Conservation (phyloP, 257 asterid species). For the Penstemon barbatus region DNA sequence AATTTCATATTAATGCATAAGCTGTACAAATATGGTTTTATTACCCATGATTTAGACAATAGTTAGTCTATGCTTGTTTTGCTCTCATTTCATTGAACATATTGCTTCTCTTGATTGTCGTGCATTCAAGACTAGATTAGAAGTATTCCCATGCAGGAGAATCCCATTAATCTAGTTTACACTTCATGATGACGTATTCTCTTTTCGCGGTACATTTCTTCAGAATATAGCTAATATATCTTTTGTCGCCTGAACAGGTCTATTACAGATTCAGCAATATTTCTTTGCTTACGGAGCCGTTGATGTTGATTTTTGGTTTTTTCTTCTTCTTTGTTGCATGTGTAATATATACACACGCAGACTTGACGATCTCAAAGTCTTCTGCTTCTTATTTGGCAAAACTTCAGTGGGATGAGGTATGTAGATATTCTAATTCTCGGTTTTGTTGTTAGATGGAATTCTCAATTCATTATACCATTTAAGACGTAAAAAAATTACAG, state of each 20-base stretch:
- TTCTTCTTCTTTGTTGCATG: conserved; percentile 81
- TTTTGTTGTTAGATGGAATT: conserved; percentile 9
- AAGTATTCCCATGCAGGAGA: conserved; percentile 5
- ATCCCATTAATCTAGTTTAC: background rate
- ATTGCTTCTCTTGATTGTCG: conserved; percentile 3
- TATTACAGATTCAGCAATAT: conserved; percentile 81
- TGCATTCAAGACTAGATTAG: background rate
- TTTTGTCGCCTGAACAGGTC: conserved; percentile 52
- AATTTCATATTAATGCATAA: background rate
- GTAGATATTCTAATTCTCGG: conserved; percentile 16
- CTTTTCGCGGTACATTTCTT: conserved; percentile 6
- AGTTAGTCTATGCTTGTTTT: background rate
- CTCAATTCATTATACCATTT: background rate
- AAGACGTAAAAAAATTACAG: conserved; percentile 39
- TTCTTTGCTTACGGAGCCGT: conserved; percentile 78
- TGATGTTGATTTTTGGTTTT: conserved; percentile 88
- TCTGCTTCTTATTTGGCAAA: conserved; percentile 86
- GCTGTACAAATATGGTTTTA: background rate
- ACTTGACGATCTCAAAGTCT: conserved; percentile 91
- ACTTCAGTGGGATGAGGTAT: conserved; percentile 98
- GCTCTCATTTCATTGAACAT: background rate
- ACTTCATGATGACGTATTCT: background rate
- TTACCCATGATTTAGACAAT: background rate
- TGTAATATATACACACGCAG: conserved; percentile 68
- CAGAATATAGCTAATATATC: conserved; percentile 24